Evolutionary conservation across 106 monocot genomes (phyloP).

Genomic region (Phalaenopsis aphrodite): DNA sequence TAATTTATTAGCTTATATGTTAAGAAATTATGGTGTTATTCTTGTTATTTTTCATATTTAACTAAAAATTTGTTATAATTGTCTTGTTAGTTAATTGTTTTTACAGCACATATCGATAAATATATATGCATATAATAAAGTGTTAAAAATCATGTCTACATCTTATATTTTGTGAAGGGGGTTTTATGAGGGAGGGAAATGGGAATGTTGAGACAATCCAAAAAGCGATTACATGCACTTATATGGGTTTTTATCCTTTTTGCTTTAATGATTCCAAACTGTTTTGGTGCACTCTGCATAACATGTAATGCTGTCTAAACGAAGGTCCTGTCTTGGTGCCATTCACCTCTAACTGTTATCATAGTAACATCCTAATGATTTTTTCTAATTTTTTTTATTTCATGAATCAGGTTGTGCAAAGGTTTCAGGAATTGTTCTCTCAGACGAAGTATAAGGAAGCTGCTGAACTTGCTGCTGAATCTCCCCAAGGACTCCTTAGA

Average conservation of each 20-base stretch:
- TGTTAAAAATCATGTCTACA: too few relatives aligned
- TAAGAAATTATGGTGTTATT: too few relatives aligned
- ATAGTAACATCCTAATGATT: neutral
- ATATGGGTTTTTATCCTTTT: neutral
- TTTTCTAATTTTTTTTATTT: neutral
- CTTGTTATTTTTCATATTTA: too few relatives aligned
- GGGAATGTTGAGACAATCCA: too few relatives aligned
- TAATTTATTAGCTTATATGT: too few relatives aligned
- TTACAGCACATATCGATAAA: too few relatives aligned
- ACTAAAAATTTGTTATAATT: too few relatives aligned
- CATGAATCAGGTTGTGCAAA: constrained; percentile 75
- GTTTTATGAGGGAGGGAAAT: too few relatives aligned
- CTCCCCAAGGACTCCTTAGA: constrained; percentile 87
- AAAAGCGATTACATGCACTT: neutral
- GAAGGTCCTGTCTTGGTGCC: neutral
- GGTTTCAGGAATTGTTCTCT: constrained; percentile 91
- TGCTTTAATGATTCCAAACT: neutral
- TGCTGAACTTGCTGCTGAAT: constrained; percentile 97
- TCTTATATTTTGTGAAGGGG: too few relatives aligned
- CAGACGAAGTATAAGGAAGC: constrained; percentile 99
- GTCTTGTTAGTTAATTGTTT: too few relatives aligned
- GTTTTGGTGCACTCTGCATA: neutral
- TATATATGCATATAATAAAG: too few relatives aligned
- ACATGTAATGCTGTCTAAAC: neutral
- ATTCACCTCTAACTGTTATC: neutral